Evolutionary conservation across 176 grass and related monocot genomes (phyloP).

Genomic region (Musa schizocarpa): DNA sequence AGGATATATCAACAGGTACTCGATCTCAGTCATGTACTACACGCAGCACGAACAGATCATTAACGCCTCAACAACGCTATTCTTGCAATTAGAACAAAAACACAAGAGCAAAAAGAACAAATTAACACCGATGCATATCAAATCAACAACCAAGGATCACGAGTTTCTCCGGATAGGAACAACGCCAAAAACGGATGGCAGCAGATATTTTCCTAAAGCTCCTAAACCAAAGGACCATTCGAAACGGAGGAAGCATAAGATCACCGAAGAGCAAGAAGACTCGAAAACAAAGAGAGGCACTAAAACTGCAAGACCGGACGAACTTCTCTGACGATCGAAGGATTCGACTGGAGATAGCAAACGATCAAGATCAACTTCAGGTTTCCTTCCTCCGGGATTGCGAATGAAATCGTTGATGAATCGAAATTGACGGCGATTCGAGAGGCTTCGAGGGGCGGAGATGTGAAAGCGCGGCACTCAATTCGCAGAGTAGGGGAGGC

Average conservation of each 20-base stretch:
- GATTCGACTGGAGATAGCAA: not conserved
- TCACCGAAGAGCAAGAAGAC: not conserved
- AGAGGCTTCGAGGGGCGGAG: not conserved
- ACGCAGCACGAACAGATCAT: too few species aligned
- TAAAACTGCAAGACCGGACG: constrained; percentile 7
- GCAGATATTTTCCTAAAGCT: not conserved
- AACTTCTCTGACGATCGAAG: constrained; percentile 13
- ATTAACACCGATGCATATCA: not conserved
- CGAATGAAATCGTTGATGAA: too few species aligned
- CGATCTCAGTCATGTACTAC: too few species aligned
- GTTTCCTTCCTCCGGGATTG: not conserved
- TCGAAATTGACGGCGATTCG: not conserved
- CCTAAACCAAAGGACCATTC: not conserved
- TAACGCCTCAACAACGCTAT: too few species aligned
- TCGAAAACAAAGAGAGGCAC: not conserved
- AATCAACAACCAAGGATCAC: not conserved
- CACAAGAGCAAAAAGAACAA: not conserved
- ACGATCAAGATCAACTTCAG: not conserved
- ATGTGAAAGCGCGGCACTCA: too few species aligned
- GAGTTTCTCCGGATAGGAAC: not conserved
- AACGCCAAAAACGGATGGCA: not conserved
- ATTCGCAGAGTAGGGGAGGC: too few species aligned
- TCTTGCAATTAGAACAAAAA: too few species aligned
- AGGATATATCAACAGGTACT: too few species aligned
- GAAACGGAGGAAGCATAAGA: not conserved